Evolutionary conservation across 139 green algal genomes (phyloP).

Genomic region (Mesotaenium endlicherianum): DNA sequence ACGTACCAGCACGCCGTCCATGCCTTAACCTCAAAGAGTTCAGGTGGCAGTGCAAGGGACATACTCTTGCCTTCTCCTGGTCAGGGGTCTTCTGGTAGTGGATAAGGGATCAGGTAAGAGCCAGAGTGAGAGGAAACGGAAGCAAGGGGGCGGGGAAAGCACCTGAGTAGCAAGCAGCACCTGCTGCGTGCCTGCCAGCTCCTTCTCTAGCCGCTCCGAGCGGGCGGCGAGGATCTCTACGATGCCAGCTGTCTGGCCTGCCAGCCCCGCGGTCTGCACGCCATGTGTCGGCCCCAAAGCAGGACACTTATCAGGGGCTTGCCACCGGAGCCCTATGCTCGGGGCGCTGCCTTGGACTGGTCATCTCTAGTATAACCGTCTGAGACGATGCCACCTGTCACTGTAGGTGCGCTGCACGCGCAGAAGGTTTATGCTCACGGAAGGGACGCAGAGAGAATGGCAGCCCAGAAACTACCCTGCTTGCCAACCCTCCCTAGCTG

Average conservation of each 20-base stretch:
- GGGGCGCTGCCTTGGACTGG: neutral
- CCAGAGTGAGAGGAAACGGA: too few species aligned
- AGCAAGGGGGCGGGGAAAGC: too few species aligned
- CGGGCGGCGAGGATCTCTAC: neutral
- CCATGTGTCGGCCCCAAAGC: neutral
- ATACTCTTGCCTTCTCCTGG: too few species aligned
- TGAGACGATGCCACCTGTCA: neutral
- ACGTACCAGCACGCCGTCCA: too few species aligned
- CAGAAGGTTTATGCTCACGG: neutral
- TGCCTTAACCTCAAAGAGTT: too few species aligned
- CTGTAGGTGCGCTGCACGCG: neutral
- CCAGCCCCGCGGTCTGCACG: slow-evolving; percentile 6
- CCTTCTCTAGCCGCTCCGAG: neutral
- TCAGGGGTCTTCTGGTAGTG: too few species aligned
- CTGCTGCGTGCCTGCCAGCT: neutral
- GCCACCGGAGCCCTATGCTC: neutral
- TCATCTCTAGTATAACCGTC: neutral
- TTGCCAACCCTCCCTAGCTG: too few species aligned
- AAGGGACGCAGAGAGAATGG: neutral
- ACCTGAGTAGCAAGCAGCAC: slow-evolving; percentile 1
- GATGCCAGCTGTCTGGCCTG: neutral
- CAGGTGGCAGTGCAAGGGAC: too few species aligned
- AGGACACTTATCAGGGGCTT: neutral
- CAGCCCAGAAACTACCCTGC: too few species aligned
- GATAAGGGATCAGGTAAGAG: too few species aligned